Percentiles rank a stretch among this genome's conserved stretches.
Evolutionary conservation across 2,329 filamentous ascomycete species (phyloP).

Genomic region (Diaporthe destruens): DNA sequence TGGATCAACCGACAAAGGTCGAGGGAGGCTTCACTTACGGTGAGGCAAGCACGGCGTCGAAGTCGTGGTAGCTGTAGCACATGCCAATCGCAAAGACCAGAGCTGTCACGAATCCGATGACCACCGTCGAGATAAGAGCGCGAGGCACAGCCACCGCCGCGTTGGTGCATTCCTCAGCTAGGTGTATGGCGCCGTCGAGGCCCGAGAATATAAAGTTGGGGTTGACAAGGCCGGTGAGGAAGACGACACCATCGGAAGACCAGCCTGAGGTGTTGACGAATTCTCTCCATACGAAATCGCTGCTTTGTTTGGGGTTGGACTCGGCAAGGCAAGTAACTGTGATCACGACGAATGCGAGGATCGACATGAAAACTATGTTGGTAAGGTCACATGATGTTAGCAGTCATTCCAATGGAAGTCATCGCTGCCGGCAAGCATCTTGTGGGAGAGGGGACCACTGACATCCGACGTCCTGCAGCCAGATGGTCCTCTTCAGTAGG

Average conservation of each 20-base stretch:
- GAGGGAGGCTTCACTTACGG: not conserved
- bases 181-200: slow-evolving; percentile 53
- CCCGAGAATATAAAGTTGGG: slow-evolving; percentile 55
- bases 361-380: slow-evolving; percentile 44
- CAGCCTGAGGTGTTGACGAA: slow-evolving; percentile 50
- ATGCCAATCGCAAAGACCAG: slow-evolving; percentile 50
- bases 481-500: slow-evolving; percentile 29
- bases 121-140: slow-evolving; percentile 50
- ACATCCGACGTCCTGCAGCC: slow-evolving; percentile 35
- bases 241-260: slow-evolving; percentile 49
- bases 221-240: slow-evolving; percentile 55
- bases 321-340: slow-evolving; percentile 49
- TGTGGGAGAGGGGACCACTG: not conserved
- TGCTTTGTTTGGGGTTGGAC: slow-evolving; percentile 43
- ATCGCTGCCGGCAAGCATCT: not conserved
- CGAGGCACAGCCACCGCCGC: slow-evolving; percentile 49
- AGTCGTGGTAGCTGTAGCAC: slow-evolving; percentile 45
- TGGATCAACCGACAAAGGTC: accelerated
- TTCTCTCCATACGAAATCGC: slow-evolving; percentile 48
- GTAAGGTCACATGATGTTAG: not conserved
- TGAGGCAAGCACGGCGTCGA: slow-evolving; percentile 40
- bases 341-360: slow-evolving; percentile 49
- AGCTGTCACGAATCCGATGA: slow-evolving; percentile 51
- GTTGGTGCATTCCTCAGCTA: slow-evolving; percentile 53
- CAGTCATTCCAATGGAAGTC: no score